Evolutionary conservation across 768 basidiomycete genomes (phyloP), one percentile per base, ranked within the genome.

Genomic region (Pisolithus tinctorius): DNA sequence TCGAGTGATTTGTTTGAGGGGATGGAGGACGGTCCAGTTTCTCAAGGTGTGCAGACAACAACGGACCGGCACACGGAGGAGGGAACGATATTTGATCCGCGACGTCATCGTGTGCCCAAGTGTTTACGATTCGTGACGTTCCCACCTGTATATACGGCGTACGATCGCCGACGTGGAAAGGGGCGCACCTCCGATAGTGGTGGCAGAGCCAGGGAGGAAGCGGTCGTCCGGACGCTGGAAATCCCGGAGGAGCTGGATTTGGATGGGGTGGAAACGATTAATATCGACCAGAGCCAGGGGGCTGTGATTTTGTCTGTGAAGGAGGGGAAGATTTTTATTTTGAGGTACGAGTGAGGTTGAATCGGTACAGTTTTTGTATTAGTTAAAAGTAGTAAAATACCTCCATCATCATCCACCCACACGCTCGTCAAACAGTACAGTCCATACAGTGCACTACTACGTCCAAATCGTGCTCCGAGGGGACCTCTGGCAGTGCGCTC

Each of bases 211-310:
- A 60, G 61, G 41, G 75, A 73, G 45, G 64, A 69, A 71, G 79
- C 56, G 61, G 72, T 53, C 27, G 83, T 82, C 48, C 70, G 77
- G 55, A 86, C 83, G 47, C 67, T 88, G 27, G 78, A 79, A 53
- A 75, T 81, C 4, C 86, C 86, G 1, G 72, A 74, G 0, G 86
- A 84, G 54, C 65, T 88, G 52, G 78, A 87, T 58, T 63, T 87
- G 54, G 77, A 81, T 45, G 66, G 63, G 37, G 83, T 87, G 27
- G 85, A 86, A 70, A 86, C 83, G 55, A 84, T 88, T 58, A 86
- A 86, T 63, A 83, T 88, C 47, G 86, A 88, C 62, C 86, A 88
- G 70, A 77, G 74, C 37, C 86, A 88, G 60, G 86, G 85, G 1
- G 81, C 83, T 8, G 76, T 87, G 38, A 85, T 86, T 53, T 64